phyloP scores from a whole-genome alignment of 345 rosid genomes.

The Excoecaria cochinchinensis region DNA sequence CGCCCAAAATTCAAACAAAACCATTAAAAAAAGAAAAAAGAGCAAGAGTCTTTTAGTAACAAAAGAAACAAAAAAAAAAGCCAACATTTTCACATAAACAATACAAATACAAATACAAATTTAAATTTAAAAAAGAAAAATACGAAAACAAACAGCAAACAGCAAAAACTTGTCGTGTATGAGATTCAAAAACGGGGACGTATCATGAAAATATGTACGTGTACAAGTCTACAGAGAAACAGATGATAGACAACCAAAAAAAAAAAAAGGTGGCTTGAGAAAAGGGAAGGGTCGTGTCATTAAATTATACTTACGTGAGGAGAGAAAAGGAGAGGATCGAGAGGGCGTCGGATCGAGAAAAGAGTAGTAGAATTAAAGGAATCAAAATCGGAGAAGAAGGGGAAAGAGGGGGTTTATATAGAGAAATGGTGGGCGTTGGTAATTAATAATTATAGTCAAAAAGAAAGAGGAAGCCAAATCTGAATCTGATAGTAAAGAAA shows the following conservation, averaged over 20 bases:
- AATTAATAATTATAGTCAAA: background rate
- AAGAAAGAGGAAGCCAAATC: background rate
- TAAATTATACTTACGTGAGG: slow-evolving; percentile 28
- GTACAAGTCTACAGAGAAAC: background rate
- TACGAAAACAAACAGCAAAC: slow-evolving; percentile 4
- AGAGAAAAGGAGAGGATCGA: slow-evolving; percentile 33
- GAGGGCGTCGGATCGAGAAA: slow-evolving; percentile 35
- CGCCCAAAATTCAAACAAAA: background rate
- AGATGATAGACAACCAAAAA: background rate
- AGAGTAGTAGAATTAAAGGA: background rate
- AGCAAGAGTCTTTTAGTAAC: background rate
- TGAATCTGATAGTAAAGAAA: slow-evolving; percentile 4
- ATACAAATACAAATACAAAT: background rate
- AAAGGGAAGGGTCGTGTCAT: slow-evolving; percentile 18
- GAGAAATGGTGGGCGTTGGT: background rate
- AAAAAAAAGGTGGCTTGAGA: slow-evolving; percentile 9
- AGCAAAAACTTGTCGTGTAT: background rate
- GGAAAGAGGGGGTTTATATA: background rate
- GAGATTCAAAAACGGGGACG: slow-evolving; percentile 14
- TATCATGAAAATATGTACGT: background rate
- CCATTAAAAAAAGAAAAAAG: too few relatives aligned
- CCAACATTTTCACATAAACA: background rate
- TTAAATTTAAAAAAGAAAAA: background rate
- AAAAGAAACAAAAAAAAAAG: background rate
- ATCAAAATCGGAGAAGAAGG: background rate